A percentile compares a stretch with the other conserved stretches of the same genome.
These are phyloP conservation scores for Carex parvula DNA, from an alignment of 176 grass and related monocot species.

Conservation along the genomic window DNA sequence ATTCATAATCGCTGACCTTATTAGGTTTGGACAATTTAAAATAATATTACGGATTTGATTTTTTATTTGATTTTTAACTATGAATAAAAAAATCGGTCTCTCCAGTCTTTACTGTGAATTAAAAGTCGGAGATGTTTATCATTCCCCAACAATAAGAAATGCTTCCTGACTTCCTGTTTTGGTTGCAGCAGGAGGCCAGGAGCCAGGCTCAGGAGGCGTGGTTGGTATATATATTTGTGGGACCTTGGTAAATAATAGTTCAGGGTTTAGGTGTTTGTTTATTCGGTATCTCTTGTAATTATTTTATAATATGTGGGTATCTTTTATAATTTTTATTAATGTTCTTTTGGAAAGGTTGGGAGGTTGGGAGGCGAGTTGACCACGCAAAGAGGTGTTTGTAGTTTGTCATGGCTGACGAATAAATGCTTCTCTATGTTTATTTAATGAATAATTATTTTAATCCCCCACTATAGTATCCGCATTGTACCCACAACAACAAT, in stretches of 20 bases:
- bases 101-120: too few relatives aligned
- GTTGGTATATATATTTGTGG: not conserved
- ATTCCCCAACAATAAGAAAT: not conserved
- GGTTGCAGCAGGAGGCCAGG: not conserved
- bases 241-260: not conserved
- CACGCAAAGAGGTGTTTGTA: not conserved
- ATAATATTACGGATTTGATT: too few relatives aligned
- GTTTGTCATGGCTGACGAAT: conserved; percentile 11
- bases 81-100: too few relatives aligned
- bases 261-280: too few relatives aligned
- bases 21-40: too few relatives aligned
- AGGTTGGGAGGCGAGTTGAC: not conserved
- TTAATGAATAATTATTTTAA: too few relatives aligned
- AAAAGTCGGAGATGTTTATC: not conserved
- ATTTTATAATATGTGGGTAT: not conserved
- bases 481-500: too few relatives aligned
- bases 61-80: too few relatives aligned
- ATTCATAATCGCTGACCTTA: too few relatives aligned
- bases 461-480: too few relatives aligned
- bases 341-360: not conserved
- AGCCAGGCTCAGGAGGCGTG: not conserved
- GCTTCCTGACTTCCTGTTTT: not conserved
- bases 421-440: not conserved
- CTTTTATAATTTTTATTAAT: not conserved
- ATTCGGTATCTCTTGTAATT: not conserved